Evolutionary conservation across 148 eudicot genomes (phyloP), one percentile per base, ranked within the genome.

Genomic region (Silene uniflora): DNA sequence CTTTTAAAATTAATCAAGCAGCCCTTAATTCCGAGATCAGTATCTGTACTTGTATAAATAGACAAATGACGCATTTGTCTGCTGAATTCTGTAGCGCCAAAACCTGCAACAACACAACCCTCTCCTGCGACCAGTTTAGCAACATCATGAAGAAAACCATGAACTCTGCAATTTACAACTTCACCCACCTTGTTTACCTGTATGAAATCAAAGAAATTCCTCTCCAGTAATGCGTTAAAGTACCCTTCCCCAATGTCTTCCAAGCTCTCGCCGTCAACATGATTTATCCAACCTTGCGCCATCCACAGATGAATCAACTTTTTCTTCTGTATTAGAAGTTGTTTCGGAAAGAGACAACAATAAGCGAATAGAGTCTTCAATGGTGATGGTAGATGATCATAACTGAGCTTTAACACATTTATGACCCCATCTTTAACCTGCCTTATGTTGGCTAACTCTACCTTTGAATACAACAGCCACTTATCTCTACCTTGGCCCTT

Each of bases 341-440:
- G 72, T 35, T 76, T 76, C 7, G 80, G 80, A 2, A 76, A 79
- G 1, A 79, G 0, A 0, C 77, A 62, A 24, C 76, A 82, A 14
- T 64, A 82, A 12, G 42, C 46, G 22, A 82, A 79, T 59, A 82
- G 75, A 3, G 35, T 14, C 58, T 72, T 79, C 27, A 82, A 61
- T 1, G 19, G 12, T 0, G 69, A 14, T 0, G 46, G 32, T 49
- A 79, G 79, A 59, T 84, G 49, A 21, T 80, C 39, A 52, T 86
- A 86, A 78, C 82, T 86, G 54, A 86, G 62, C 59, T 63, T 83
- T 73, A 88, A 71, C 14, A 79, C 16, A 13, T 75, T 76, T 47
- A 75, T 18, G 16, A 88, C 76, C 19, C 69, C 68, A 52, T 58
- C 25, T 8, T 67, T 67, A 0, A 18, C 77, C 12, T 52, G 73